Evolutionary conservation across 2,329 filamentous ascomycete genomes (phyloP).

Genomic region (Cercospora sp.): DNA sequence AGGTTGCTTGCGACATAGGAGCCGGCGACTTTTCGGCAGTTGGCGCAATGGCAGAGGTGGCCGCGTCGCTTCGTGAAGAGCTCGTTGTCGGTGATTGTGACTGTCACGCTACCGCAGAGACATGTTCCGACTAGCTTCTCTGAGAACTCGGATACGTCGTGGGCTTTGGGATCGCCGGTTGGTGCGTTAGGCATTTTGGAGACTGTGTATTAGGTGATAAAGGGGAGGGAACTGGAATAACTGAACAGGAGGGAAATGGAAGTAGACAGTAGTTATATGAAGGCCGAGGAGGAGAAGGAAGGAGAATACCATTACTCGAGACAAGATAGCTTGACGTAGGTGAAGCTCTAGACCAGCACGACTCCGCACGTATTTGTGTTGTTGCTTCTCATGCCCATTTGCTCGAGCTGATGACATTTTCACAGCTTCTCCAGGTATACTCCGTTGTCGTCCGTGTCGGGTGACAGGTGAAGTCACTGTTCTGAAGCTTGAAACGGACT

Average conservation of each 20-base stretch:
- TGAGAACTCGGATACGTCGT: conserved; percentile 39
- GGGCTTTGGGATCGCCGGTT: conserved; percentile 45
- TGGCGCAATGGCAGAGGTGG: conserved; percentile 54
- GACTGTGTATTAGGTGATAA: not conserved
- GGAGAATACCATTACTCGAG: conserved; percentile 11
- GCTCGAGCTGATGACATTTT: not conserved
- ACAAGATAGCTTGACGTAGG: conserved; percentile 18
- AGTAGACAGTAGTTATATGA: not conserved
- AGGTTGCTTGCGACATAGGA: conserved; percentile 46
- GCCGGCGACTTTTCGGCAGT: conserved; percentile 54
- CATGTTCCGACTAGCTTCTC: conserved; percentile 45
- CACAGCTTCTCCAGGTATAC: not conserved
- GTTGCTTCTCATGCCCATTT: not conserved
- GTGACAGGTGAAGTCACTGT: not conserved
- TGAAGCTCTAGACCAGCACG: conserved; percentile 11
- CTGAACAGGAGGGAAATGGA: not conserved
- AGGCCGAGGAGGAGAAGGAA: conserved; percentile 4
- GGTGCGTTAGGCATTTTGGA: conserved; percentile 35
- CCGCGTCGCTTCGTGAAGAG: conserved; percentile 50
- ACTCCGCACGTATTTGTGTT: conserved; percentile 17
- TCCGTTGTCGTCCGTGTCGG: not conserved
- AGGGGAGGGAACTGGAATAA: not conserved
- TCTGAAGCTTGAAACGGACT: conserved; percentile 1
- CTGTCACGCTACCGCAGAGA: conserved; percentile 51
- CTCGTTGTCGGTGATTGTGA: conserved; percentile 51